Conservation (phyloP, 2,329 filamentous ascomycete genomes). For the Chaetomium globosum region DNA sequence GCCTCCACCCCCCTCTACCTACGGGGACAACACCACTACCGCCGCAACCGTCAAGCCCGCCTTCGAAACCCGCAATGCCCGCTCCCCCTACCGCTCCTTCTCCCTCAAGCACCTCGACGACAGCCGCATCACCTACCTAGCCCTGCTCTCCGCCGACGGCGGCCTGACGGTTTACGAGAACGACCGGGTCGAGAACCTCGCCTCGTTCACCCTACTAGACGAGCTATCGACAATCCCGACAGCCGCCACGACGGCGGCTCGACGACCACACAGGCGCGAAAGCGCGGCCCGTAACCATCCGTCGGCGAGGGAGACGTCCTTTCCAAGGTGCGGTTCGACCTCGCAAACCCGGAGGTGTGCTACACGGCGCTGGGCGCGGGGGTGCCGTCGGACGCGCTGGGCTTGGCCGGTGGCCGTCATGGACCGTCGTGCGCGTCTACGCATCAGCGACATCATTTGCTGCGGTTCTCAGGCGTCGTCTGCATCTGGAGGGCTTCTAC, state of each 20-base stretch:
- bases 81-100: slow-evolving; percentile 75
- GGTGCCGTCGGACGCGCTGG: slow-evolving; percentile 76
- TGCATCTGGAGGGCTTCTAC: slow-evolving; percentile 75
- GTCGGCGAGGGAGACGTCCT: slow-evolving; percentile 86
- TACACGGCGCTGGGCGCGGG: slow-evolving; percentile 77
- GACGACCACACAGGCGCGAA: slow-evolving; percentile 43
- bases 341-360: slow-evolving; percentile 80
- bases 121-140: slow-evolving; percentile 78
- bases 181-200: slow-evolving; percentile 77
- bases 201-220: slow-evolving; percentile 74
- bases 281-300: slow-evolving; percentile 51
- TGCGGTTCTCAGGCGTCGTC: slow-evolving; percentile 54
- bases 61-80: slow-evolving; percentile 61
- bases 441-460: slow-evolving; percentile 65
- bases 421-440: slow-evolving; percentile 79
- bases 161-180: slow-evolving; percentile 81
- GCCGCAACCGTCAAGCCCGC: slow-evolving; percentile 46
- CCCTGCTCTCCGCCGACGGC: slow-evolving; percentile 81
- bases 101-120: slow-evolving; percentile 83
- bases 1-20: neutral
- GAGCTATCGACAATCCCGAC: slow-evolving; percentile 56
- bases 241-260: neutral
- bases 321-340: slow-evolving; percentile 86
- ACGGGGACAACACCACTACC: slow-evolving; percentile 5
- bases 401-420: slow-evolving; percentile 86